Evolutionary conservation across 495 filamentous ascomycete genomes (phyloP), one percentile per base, ranked within the genome.

Genomic region (Mycothermus thermophilus): DNA sequence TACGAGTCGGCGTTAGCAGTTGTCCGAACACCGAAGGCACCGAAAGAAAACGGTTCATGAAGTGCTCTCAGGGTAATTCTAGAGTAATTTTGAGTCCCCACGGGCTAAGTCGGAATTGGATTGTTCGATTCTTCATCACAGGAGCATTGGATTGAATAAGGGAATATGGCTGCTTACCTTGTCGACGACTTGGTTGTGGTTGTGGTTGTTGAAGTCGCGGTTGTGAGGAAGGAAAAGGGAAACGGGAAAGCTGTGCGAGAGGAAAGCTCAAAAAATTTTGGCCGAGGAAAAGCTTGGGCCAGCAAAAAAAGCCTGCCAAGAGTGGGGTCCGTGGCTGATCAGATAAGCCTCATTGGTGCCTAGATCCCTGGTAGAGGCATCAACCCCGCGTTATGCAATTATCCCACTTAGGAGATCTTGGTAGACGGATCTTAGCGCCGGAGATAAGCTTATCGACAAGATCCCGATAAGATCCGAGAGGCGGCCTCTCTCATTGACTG

Each of bases 91-190:
- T 52, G 46, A 52, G 59, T 82, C 78, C 75, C 69, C 79, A 81
- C 61, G 66, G 62, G 58, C 55, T 72, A 56, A n/a, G 61, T 86
- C 75, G 75, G 80, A 75, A 55, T 81, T 83, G 77, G 79, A 83
- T 83, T 83, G 75, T 82, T 82, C 75, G 57, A 22, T 32, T 34
- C 3, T 54, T 66, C 62, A 60, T 71, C 65, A 77, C 16, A 43
- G 49, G 32, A 50, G 50, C 43, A 37, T 19, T 32, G 33, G 22
- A 20, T 35, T 16, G 36, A 34, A 39, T 26, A 40, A 35, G 22
- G 43, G 30, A 37, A 48, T 54, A 57, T 60, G 58, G 25, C 27
- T 32, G 37, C 69, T 53, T 63, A 63, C 53, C 49, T 52, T 52
- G 47, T 44, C 37, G 44, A 32, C 19, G 26, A 32, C 36, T 16